Evolutionary conservation across 108 stramenopile species (phyloP).

Genomic region (Mayamaea pseudoterrestris): DNA sequence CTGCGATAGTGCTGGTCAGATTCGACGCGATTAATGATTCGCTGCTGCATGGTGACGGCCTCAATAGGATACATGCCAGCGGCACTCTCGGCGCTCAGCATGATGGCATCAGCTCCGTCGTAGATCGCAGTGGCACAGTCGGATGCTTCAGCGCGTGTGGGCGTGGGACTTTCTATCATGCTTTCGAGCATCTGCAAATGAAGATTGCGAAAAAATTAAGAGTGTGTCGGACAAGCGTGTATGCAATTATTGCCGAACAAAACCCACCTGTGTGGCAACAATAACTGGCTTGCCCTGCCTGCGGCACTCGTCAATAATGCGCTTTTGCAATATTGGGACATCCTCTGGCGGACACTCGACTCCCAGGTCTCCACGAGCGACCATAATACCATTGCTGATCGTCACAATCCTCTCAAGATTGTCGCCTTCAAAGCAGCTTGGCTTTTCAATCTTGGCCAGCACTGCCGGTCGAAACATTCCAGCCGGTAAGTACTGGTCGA

Average conservation of each 20-base stretch:
- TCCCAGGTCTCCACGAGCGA: constrained; percentile 94
- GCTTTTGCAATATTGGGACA: constrained; percentile 92
- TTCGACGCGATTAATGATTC: constrained; percentile 90
- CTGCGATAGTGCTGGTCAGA: constrained; percentile 65
- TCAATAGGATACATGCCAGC: constrained; percentile 88
- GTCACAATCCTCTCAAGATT: constrained; percentile 67
- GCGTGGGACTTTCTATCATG: constrained; percentile 89
- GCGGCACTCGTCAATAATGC: constrained; percentile 87
- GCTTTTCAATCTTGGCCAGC: constrained; percentile 98
- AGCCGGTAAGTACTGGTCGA: constrained; percentile 50
- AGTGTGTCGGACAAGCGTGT: background rate
- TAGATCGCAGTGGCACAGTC: constrained; percentile 96
- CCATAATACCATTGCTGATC: constrained; percentile 93
- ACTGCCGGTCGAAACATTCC: constrained; percentile 60
- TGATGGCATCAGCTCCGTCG: constrained; percentile 94
- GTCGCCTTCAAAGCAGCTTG: constrained; percentile 68
- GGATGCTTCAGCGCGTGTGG: constrained; percentile 89
- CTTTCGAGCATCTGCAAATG: constrained; percentile 80
- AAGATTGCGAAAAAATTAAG: constrained; percentile 1
- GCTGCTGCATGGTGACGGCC: constrained; percentile 87
- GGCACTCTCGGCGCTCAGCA: constrained; percentile 90
- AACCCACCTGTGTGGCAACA: constrained; percentile 68
- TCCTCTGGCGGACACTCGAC: constrained; percentile 92
- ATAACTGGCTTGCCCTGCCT: constrained; percentile 82
- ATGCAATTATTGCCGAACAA: constrained; percentile 33